These are phyloP conservation scores for Pichia nanzhaoensis DNA, from an alignment of 805 yeast genomes.

Conservation along the genomic window DNA sequence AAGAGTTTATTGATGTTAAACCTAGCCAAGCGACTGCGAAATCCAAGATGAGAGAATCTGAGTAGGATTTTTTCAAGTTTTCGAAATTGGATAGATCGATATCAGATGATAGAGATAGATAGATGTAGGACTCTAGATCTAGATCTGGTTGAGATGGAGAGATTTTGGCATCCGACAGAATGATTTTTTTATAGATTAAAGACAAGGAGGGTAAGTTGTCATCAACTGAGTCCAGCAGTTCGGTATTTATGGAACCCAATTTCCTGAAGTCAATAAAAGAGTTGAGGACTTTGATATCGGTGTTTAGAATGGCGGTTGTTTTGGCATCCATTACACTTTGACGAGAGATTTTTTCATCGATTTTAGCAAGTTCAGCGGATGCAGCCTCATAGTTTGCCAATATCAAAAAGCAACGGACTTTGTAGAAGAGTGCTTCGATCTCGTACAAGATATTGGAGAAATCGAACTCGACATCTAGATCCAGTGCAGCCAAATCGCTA, in stretches of 20 bases:
- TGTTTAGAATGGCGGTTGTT: constrained; percentile 2
- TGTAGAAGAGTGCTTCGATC: constrained; percentile 21
- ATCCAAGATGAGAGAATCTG: constrained; percentile 72
- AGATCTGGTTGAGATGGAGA: constrained; percentile 4
- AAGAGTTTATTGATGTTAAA: constrained; percentile 31
- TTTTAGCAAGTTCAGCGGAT: not conserved
- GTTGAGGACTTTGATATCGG: constrained; percentile 4
- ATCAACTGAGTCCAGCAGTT: constrained; percentile 13
- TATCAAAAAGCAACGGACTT: constrained; percentile 17
- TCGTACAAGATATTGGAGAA: constrained; percentile 23
- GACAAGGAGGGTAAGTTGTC: constrained; percentile 21
- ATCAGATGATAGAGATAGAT: constrained; percentile 33
- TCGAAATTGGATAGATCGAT: not conserved
- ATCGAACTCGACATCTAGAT: constrained; percentile 22
- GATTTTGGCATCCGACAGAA: constrained; percentile 2
- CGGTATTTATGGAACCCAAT: not conserved
- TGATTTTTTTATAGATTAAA: constrained; percentile 18
- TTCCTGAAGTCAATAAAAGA: constrained; percentile 5
- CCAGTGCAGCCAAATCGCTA: constrained; percentile 15
- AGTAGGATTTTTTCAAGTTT: constrained; percentile 41
- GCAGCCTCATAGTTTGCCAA: constrained; percentile 1
- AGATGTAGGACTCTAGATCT: constrained; percentile 31
- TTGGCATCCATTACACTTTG: constrained; percentile 3
- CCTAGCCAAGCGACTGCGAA: constrained; percentile 67
- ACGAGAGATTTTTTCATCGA: not conserved